Evolutionary conservation across 495 filamentous ascomycete genomes (phyloP).

Genomic region (Annulohypoxylon nitens): DNA sequence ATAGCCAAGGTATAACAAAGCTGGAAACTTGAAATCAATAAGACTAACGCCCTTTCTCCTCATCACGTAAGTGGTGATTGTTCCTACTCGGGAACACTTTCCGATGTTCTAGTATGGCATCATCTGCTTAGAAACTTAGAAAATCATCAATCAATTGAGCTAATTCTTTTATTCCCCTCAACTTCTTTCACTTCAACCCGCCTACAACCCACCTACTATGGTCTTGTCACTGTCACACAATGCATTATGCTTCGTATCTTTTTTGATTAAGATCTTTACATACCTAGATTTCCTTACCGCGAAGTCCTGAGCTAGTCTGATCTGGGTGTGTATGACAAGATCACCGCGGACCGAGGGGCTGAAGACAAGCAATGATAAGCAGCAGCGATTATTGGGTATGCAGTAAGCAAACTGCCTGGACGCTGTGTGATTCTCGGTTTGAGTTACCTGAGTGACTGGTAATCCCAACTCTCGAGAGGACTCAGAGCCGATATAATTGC

Average conservation of each 20-base stretch:
- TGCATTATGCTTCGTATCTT: conserved; percentile 5
- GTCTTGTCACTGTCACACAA: not conserved
- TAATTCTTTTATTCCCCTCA: not conserved
- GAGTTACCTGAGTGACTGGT: conserved; percentile 3
- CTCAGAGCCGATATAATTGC: conserved; percentile 32
- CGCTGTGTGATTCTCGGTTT: not conserved
- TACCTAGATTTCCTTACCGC: not conserved
- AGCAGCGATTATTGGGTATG: not conserved
- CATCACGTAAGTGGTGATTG: conserved; percentile 13
- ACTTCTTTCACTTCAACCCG: not conserved
- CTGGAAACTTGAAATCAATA: conserved; percentile 14
- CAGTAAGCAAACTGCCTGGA: not conserved
- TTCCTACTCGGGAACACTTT: not conserved
- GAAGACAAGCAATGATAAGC: not conserved
- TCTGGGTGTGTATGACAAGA: not conserved
- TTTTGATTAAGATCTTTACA: not conserved
- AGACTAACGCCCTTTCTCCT: conserved; percentile 21
- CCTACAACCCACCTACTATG: not conserved
- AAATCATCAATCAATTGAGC: not conserved
- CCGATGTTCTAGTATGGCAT: conserved; percentile 5
- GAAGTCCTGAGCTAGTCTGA: not conserved
- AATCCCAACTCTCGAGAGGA: not conserved
- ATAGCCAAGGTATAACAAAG: conserved; percentile 11
- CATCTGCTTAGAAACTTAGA: not conserved
- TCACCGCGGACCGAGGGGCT: not conserved